Evolutionary conservation across 768 basidiomycete genomes (phyloP).

Genomic region (Phlebiopsis gigantea): DNA sequence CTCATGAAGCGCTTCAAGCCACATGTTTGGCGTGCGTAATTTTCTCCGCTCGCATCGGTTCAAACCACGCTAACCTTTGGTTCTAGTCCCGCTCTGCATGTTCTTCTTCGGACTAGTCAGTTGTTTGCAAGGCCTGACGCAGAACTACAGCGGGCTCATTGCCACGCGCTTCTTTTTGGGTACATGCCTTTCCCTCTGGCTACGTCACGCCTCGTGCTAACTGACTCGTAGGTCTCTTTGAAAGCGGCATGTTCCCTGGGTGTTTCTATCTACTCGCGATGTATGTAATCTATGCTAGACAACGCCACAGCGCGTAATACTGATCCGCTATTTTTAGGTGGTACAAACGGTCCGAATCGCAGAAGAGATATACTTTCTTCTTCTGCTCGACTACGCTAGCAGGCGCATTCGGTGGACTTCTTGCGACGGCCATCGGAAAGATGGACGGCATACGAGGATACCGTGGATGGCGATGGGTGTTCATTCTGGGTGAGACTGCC

Average conservation of each 20-base stretch:
- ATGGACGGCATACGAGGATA: conserved; percentile 27
- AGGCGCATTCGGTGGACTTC: conserved; percentile 32
- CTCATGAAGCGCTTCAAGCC: conserved; percentile 32
- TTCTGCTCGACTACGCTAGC: conserved; percentile 35
- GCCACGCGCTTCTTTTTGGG: conserved; percentile 35
- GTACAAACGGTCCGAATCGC: conserved; percentile 33
- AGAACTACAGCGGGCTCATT: conserved; percentile 30
- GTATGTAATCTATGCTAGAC: neutral
- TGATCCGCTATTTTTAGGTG: conserved; percentile 18
- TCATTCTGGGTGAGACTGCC: conserved; percentile 24
- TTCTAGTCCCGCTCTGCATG: conserved; percentile 30
- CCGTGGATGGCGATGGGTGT: conserved; percentile 29
- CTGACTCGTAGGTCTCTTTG: conserved; percentile 16
- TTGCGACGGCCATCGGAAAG: conserved; percentile 29
- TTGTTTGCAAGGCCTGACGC: conserved; percentile 27
- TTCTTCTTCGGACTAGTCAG: conserved; percentile 33
- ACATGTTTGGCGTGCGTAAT: conserved; percentile 27
- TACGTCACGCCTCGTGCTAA: neutral
- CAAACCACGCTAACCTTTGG: neutral
- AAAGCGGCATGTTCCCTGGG: conserved; percentile 28
- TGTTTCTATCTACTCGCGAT: conserved; percentile 30
- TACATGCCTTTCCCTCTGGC: neutral
- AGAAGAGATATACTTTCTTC: conserved; percentile 32
- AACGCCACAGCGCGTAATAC: neutral
- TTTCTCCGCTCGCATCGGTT: neutral